phyloP scores from a whole-genome alignment of 2,329 filamentous ascomycete genomes.

The Colletotrichum sp. region DNA sequence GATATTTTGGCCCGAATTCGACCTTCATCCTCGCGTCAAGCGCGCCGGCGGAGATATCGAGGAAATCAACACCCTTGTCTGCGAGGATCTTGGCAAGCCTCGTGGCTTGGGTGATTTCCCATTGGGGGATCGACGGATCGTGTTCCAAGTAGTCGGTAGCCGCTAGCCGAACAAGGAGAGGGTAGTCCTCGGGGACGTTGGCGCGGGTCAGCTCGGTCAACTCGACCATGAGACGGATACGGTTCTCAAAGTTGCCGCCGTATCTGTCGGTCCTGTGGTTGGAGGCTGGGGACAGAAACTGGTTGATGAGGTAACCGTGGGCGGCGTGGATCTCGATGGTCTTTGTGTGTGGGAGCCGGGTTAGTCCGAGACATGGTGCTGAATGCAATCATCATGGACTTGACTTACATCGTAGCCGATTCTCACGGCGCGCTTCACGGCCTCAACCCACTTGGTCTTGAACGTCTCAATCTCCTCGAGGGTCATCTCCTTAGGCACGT shows the following conservation, averaged over 20 bases:
- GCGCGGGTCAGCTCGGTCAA: conserved; percentile 63
- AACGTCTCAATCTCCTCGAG: conserved; percentile 67
- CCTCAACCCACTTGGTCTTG: conserved; percentile 63
- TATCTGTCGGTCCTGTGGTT: conserved; percentile 54
- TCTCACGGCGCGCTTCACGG: conserved; percentile 58
- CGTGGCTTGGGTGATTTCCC: conserved; percentile 67
- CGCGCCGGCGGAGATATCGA: conserved; percentile 74
- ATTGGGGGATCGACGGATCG: conserved; percentile 60
- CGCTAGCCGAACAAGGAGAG: conserved; percentile 72
- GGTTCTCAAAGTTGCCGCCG: conserved; percentile 50
- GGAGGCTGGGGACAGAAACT: conserved; percentile 47
- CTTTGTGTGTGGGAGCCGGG: not conserved
- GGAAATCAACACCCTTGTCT: conserved; percentile 70
- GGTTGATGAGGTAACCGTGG: conserved; percentile 52
- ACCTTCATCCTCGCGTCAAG: conserved; percentile 65
- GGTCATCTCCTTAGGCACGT: conserved; percentile 59
- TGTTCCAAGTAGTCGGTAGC: conserved; percentile 76
- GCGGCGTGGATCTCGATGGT: conserved; percentile 41
- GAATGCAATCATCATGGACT: not conserved
- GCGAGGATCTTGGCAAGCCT: conserved; percentile 67
- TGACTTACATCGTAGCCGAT: conserved; percentile 65
- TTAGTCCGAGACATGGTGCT: not conserved
- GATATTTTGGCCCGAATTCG: conserved; percentile 67
- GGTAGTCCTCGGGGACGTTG: conserved; percentile 68
- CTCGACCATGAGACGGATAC: conserved; percentile 41